A percentile compares a stretch with the other conserved stretches of the same genome.
These are phyloP conservation scores for Pelargonium fulgidum DNA, from an alignment of 441 rosid genomes.

Conservation along the genomic window DNA sequence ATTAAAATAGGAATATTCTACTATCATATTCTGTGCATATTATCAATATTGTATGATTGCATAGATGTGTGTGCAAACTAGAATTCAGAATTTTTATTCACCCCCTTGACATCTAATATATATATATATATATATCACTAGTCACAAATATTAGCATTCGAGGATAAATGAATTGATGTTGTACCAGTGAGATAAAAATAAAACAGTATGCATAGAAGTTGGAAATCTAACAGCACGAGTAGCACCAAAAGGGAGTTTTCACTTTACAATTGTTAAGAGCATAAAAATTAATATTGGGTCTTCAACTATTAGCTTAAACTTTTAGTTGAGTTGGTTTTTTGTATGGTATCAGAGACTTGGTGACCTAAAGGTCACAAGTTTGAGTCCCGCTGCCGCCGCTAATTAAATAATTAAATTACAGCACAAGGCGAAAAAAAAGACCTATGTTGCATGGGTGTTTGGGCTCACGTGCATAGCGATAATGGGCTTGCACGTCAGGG, in stretches of 20 bases:
- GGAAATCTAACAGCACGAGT: not conserved
- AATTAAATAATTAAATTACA: too few relatives aligned
- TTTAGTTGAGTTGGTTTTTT: too few relatives aligned
- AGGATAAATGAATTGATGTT: slow-evolving; percentile 4
- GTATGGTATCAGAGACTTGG: too few relatives aligned
- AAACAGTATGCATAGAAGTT: not conserved
- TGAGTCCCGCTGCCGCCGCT: too few relatives aligned
- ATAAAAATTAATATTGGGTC: too few relatives aligned
- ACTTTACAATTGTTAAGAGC: too few relatives aligned
- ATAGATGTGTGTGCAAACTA: not conserved
- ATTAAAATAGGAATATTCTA: not conserved
- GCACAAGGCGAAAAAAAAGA: too few relatives aligned
- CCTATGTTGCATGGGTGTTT: too few relatives aligned
- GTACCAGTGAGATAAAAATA: not conserved
- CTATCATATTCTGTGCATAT: not conserved
- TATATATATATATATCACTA: not conserved
- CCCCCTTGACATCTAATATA: not conserved
- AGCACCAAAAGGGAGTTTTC: not conserved
- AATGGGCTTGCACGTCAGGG: too few relatives aligned
- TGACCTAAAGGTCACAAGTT: too few relatives aligned
- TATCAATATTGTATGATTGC: not conserved
- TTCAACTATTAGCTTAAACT: too few relatives aligned
- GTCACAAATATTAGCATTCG: not conserved
- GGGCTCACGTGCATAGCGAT: too few relatives aligned
- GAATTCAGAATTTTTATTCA: not conserved